phyloP scores from a whole-genome alignment of 495 filamentous ascomycete genomes.

The Talaromyces proteolyticus region DNA sequence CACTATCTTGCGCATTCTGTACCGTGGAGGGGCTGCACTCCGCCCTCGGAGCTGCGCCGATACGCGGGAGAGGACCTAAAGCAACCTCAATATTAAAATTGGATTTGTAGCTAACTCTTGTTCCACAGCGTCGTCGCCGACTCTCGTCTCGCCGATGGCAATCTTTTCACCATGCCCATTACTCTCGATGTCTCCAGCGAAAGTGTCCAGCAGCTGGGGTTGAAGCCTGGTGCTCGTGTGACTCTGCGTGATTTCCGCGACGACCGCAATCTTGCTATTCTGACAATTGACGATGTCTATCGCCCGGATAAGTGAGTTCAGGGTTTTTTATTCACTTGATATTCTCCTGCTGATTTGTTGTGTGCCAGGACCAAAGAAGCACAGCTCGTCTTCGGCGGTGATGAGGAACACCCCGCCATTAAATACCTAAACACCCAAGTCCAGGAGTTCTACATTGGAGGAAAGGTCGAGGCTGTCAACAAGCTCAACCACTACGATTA shows the following conservation, averaged over 20 bases:
- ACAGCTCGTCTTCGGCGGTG: slow-evolving; percentile 90
- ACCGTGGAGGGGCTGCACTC: too few species aligned
- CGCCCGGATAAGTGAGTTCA: slow-evolving; percentile 89
- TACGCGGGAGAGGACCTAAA: too few species aligned
- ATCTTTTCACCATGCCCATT: slow-evolving; percentile 95
- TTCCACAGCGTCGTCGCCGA: slow-evolving; percentile 69
- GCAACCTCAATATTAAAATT: too few species aligned
- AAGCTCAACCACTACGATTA: slow-evolving; percentile 98
- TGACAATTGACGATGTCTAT: slow-evolving; percentile 95
- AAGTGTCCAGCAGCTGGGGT: slow-evolving; percentile 61
- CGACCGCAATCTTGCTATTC: slow-evolving; percentile 89
- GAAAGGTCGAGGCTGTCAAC: slow-evolving; percentile 91
- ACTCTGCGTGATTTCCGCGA: slow-evolving; percentile 94
- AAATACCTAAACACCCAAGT: slow-evolving; percentile 77
- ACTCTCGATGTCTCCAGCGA: slow-evolving; percentile 77
- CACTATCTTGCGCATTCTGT: too few species aligned
- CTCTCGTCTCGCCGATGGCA: slow-evolving; percentile 78
- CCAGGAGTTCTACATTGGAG: slow-evolving; percentile 87
- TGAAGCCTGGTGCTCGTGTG: slow-evolving; percentile 74
- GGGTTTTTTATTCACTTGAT: too few species aligned
- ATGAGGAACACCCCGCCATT: slow-evolving; percentile 88
- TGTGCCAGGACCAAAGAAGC: slow-evolving; percentile 83
- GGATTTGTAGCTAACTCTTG: not conserved
- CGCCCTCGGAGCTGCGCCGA: too few species aligned
- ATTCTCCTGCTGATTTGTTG: slow-evolving; percentile 22